phyloP scores from a whole-genome alignment of 139 green algal species.

The Volvox africanus region DNA sequence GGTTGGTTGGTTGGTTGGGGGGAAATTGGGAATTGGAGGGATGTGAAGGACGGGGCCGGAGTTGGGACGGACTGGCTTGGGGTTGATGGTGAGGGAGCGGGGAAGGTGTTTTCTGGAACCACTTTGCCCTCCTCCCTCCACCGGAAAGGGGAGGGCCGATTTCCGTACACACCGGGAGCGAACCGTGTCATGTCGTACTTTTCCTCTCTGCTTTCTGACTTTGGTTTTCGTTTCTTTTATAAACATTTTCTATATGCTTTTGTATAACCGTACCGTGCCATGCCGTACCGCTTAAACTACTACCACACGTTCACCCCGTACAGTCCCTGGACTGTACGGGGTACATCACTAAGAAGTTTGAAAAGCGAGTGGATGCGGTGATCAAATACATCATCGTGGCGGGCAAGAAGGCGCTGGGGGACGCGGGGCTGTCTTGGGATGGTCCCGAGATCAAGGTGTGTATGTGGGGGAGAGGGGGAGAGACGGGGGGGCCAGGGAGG shows the following conservation, averaged over 20 bases:
- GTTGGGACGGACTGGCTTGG: too few relatives aligned
- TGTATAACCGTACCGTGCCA: too few relatives aligned
- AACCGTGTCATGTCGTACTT: too few relatives aligned
- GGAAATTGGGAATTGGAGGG: not conserved
- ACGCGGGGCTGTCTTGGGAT: slow-evolving; percentile 77
- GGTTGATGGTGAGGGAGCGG: too few relatives aligned
- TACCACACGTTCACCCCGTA: not conserved
- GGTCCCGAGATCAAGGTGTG: slow-evolving; percentile 61
- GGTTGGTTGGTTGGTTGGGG: not conserved
- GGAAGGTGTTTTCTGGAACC: too few relatives aligned
- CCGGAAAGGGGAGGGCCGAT: too few relatives aligned
- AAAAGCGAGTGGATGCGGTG: slow-evolving; percentile 92
- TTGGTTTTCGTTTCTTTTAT: too few relatives aligned
- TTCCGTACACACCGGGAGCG: too few relatives aligned
- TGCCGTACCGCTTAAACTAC: not conserved
- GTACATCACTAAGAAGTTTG: slow-evolving; percentile 94
- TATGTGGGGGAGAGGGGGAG: not conserved
- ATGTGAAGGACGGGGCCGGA: not conserved
- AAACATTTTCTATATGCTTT: too few relatives aligned
- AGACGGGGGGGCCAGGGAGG: not conserved
- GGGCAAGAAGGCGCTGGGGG: slow-evolving; percentile 87
- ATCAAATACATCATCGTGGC: slow-evolving; percentile 90
- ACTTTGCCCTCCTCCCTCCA: too few relatives aligned
- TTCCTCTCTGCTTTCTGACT: too few relatives aligned
- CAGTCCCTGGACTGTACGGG: slow-evolving; percentile 85